Base-by-base conservation (phyloP, 176 grass and related monocot species). In the Melocanna baccifera region DNA sequence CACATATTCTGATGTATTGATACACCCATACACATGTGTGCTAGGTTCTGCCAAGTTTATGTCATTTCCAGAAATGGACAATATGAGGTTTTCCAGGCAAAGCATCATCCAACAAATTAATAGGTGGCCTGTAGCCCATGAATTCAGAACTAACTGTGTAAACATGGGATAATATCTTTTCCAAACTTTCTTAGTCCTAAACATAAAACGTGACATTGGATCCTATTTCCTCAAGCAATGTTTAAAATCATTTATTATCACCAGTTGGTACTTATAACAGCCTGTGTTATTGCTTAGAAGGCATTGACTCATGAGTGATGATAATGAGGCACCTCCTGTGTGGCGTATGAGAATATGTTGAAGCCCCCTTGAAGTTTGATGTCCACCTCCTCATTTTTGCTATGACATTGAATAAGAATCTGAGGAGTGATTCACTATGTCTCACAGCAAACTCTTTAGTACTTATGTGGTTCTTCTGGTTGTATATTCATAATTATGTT, bases 401-500 rank as follows among this genome's bases (percentile, higher is more conserved):
- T 81, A 18, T 81, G 22, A 69, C 1, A 45, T 59, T 47, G 6
- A 69, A 56, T 74, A 68, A 29, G 26, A 67, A 28, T 69, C 22
- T 75, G 42, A 61, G 15, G 78, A 70, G 18, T 68, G 29, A 42
- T 48, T 67, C 52, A 10, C 48, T 50, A 65, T 84, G 48, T n/a
- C n/a, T n/a, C n/a, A n/a, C n/a, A n/a, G n/a, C n/a, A n/a, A n/a
- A n/a, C n/a, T n/a, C n/a, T n/a, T n/a, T n/a, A n/a, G n/a, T n/a
- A 28, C 19, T 80, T 73, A 71, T 65, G 69, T 25, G 16, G 20
- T 8, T 62, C 57, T 79, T 61, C 12, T 68, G 40, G 12, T 75
- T 62, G 23, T 55, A 37, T 76, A 16, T 74, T 75, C 57, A 62
- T 22, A 81, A 68, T 36, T 55, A 81, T 89, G 53, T 43, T 25